Percentiles rank a stretch among this genome's conserved stretches.
phyloP scores from a whole-genome alignment of 352 stramenopile species.

The Phytophthora syringae region DNA sequence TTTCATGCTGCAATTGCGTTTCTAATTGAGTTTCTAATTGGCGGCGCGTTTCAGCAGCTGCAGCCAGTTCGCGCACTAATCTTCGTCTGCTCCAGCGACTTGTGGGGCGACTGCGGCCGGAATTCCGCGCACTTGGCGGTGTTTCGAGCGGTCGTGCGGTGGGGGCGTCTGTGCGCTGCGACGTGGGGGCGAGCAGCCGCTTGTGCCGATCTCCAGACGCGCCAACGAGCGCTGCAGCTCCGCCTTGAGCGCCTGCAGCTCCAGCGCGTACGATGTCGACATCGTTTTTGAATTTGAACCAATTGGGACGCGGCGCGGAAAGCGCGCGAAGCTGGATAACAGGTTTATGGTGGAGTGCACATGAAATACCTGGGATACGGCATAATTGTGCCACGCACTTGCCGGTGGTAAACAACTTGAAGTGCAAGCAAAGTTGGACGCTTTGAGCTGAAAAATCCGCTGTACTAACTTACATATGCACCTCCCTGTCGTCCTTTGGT shows the following conservation, averaged over 20 bases:
- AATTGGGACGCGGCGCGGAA: constrained; percentile 8
- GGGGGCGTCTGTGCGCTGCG: not conserved
- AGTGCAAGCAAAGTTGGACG: not conserved
- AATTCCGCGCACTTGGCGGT: not conserved
- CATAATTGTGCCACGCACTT: not conserved
- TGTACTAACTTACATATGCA: constrained; percentile 49
- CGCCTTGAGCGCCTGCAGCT: constrained; percentile 68
- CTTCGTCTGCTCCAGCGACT: constrained; percentile 34
- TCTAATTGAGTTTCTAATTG: constrained; percentile 52
- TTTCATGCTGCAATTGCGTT: constrained; percentile 41
- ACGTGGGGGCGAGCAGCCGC: not conserved
- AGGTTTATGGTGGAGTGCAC: not conserved
- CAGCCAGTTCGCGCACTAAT: constrained; percentile 49
- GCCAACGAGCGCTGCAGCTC: constrained; percentile 62
- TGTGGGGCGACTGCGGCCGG: constrained; percentile 4
- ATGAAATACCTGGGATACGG: not conserved
- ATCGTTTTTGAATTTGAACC: constrained; percentile 35
- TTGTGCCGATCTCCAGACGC: constrained; percentile 31
- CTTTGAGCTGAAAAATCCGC: constrained; percentile 28
- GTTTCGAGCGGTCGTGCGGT: not conserved
- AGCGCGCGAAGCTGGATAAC: constrained; percentile 21
- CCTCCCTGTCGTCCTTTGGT: constrained; percentile 19
- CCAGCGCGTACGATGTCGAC: constrained; percentile 39
- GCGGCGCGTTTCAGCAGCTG: constrained; percentile 36
- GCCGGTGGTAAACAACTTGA: too few species aligned